Percentiles rank a stretch among this genome's conserved stretches.
Conservation (phyloP, 352 stramenopile species). For the Globisporangium abappressorium region DNA sequence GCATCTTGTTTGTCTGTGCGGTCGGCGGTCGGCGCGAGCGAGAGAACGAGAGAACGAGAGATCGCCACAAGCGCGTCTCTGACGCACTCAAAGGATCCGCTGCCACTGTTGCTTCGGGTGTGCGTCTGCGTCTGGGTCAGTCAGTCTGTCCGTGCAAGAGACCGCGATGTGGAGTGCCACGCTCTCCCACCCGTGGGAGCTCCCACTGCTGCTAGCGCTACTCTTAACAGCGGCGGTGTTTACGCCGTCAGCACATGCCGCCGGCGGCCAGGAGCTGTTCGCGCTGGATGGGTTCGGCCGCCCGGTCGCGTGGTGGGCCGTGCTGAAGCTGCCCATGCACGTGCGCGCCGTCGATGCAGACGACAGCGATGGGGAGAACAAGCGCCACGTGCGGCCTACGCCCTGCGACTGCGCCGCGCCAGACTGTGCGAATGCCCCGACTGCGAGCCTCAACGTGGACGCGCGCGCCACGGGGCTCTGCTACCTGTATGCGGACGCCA, state of each 20-base stretch:
- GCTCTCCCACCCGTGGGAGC: not conserved
- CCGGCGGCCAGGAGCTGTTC: slow-evolving; percentile 20
- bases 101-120: not conserved
- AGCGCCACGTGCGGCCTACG: slow-evolving; percentile 26
- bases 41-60: not conserved
- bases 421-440: slow-evolving; percentile 51
- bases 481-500: slow-evolving; percentile 76
- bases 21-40: not conserved
- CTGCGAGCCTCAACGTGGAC: slow-evolving; percentile 25
- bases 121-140: not conserved
- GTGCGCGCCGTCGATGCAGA: slow-evolving; percentile 20
- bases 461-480: slow-evolving; percentile 58
- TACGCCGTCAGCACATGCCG: slow-evolving; percentile 3
- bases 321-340: slow-evolving; percentile 69
- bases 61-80: not conserved
- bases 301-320: slow-evolving; percentile 69
- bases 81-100: not conserved
- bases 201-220: slow-evolving; percentile 19
- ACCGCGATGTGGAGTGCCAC: not conserved
- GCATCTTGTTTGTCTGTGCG: not conserved
- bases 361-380: not conserved
- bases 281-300: slow-evolving; percentile 58
- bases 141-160: not conserved
- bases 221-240: slow-evolving; percentile 2
- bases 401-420: slow-evolving; percentile 67